A percentile compares a stretch with the other conserved stretches of the same genome.
phyloP scores from a whole-genome alignment of 768 basidiomycete species.

The Rossbeevera mucosa region DNA sequence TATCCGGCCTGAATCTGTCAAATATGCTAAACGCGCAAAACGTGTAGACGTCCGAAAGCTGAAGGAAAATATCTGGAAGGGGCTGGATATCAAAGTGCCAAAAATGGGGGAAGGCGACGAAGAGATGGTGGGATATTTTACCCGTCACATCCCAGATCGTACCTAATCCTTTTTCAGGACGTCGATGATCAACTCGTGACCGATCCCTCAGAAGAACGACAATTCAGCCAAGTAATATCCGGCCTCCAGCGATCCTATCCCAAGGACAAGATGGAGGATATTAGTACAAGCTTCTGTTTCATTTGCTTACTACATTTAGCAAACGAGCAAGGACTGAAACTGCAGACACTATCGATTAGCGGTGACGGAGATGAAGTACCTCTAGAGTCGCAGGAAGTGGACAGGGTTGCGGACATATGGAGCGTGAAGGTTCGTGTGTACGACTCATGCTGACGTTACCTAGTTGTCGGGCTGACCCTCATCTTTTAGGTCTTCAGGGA shows the following conservation, averaged over 20 bases:
- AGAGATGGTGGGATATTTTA: conserved; percentile 46
- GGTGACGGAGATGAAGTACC: conserved; percentile 32
- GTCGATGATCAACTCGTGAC: conserved; percentile 50
- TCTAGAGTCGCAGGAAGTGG: conserved; percentile 35
- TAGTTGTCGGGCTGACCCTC: not conserved
- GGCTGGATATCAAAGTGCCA: conserved; percentile 68
- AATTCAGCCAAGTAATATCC: conserved; percentile 78
- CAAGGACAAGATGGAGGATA: conserved; percentile 92
- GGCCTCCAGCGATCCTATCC: conserved; percentile 82
- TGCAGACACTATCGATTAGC: conserved; percentile 50
- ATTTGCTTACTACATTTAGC: conserved; percentile 95
- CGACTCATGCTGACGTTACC: not conserved
- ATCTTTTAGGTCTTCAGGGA: conserved; percentile 41
- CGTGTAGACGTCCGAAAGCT: conserved; percentile 93
- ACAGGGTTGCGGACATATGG: conserved; percentile 69
- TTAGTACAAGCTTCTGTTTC: conserved; percentile 99
- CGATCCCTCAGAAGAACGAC: conserved; percentile 60
- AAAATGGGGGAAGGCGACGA: conserved; percentile 38
- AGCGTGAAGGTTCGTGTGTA: conserved; percentile 54
- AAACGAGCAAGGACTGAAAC: conserved; percentile 90
- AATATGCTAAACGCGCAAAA: conserved; percentile 94
- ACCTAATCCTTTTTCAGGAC: conserved; percentile 38
- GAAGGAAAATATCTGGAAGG: conserved; percentile 98
- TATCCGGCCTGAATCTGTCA: conserved; percentile 81
- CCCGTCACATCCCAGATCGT: not conserved